Evolutionary conservation across 2,329 filamentous ascomycete genomes (phyloP).

Genomic region (Mariannaea elegans): DNA sequence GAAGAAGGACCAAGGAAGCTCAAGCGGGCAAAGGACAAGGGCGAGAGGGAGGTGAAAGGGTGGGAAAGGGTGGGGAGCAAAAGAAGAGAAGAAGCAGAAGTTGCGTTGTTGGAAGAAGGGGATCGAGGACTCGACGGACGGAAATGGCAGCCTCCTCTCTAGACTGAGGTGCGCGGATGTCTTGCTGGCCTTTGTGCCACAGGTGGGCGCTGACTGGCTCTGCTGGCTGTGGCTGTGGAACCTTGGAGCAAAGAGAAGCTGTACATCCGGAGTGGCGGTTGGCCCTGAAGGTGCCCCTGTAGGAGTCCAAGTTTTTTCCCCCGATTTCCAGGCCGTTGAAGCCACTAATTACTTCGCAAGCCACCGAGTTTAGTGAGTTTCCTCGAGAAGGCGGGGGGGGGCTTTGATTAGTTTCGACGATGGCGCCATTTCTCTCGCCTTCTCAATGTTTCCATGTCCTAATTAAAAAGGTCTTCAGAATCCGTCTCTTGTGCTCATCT

Average conservation of each 20-base stretch:
- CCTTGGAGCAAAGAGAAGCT: not conserved
- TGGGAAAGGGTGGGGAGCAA: conserved; percentile 9
- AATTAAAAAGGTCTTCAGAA: conserved; percentile 4
- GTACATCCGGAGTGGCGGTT: conserved; percentile 7
- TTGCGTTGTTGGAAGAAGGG: conserved; percentile 21
- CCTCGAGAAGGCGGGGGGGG: no score
- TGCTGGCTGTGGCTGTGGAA: conserved; percentile 12
- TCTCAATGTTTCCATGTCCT: conserved; percentile 31
- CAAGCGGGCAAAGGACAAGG: conserved; percentile 7
- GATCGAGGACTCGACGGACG: conserved; percentile 29
- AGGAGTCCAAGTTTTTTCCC: conserved; percentile 28
- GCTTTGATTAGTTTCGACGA: conserved; percentile 1
- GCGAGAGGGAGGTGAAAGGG: conserved; percentile 4
- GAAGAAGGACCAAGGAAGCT: conserved; percentile 10
- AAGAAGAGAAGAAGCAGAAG: conserved; percentile 14
- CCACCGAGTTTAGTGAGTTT: not conserved
- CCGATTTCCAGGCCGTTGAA: conserved; percentile 26
- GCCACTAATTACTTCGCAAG: conserved; percentile 1
- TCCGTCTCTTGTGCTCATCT: conserved; percentile 13
- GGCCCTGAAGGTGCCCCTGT: conserved; percentile 1
- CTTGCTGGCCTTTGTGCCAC: conserved; percentile 40
- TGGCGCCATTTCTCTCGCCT: conserved; percentile 36
- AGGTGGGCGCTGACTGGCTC: conserved; percentile 12
- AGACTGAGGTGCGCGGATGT: conserved; percentile 26
- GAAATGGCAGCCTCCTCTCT: conserved; percentile 23